Conservation (phyloP, 2,329 filamentous ascomycete genomes). For the Xylaria polymorpha region DNA sequence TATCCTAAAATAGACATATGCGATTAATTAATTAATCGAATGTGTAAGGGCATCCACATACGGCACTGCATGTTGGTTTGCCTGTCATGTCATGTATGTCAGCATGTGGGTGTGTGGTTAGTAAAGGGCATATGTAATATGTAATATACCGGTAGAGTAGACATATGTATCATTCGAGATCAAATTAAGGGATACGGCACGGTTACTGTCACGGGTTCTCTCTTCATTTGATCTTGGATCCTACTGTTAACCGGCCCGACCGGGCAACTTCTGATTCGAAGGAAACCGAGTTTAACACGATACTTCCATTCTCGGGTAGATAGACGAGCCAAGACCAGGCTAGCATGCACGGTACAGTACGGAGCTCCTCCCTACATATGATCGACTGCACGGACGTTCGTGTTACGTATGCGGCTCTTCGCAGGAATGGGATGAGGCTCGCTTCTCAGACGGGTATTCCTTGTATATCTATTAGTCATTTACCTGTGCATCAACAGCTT, state of each 20-base stretch:
- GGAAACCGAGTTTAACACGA: conserved; percentile 9
- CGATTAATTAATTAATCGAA: conserved; percentile 11
- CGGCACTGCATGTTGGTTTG: conserved; percentile 28
- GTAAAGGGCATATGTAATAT: conserved; percentile 13
- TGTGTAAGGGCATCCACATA: conserved; percentile 24
- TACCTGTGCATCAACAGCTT: background rate
- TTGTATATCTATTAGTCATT: conserved; percentile 27
- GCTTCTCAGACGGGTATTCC: background rate
- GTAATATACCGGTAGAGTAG: conserved; percentile 1
- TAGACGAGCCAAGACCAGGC: conserved; percentile 11
- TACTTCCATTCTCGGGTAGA: conserved; percentile 7
- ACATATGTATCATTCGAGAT: background rate
- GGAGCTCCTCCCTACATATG: conserved; percentile 11
- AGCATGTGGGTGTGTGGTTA: conserved; percentile 27
- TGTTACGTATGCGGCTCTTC: conserved; percentile 34
- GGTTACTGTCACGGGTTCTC: conserved; percentile 1
- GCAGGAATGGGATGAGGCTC: conserved; percentile 28
- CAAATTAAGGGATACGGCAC: conserved; percentile 31
- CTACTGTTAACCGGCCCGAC: conserved; percentile 6
- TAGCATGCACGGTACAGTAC: conserved; percentile 7
- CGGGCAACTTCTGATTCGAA: conserved; percentile 22
- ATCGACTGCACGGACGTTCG: conserved; percentile 22
- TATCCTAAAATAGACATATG: conserved; percentile 25
- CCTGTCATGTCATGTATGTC: background rate
- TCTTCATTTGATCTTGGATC: conserved; percentile 12